These are phyloP conservation scores for Colletotrichum noveboracense DNA, from an alignment of 2,329 filamentous ascomycete genomes.

Conservation along the genomic window DNA sequence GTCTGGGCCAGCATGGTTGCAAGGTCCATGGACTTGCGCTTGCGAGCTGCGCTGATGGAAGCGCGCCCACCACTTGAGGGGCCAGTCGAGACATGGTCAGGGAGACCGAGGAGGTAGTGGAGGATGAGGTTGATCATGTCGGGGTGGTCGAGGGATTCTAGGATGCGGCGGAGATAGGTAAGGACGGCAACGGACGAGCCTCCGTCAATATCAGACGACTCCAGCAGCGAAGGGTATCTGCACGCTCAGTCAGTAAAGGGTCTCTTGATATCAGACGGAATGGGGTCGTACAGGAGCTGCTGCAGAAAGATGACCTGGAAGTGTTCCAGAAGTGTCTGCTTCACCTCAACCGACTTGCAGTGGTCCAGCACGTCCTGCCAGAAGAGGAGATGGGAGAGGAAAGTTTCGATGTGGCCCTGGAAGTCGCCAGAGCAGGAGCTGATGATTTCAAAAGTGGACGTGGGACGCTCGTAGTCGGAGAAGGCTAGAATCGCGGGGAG, in stretches of 20 bases:
- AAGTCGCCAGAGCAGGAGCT: constrained; percentile 78
- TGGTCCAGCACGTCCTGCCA: constrained; percentile 99
- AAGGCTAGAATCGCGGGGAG: constrained; percentile 85
- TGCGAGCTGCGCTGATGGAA: constrained; percentile 71
- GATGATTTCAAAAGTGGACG: constrained; percentile 73
- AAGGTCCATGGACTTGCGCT: constrained; percentile 88
- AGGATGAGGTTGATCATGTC: constrained; percentile 95
- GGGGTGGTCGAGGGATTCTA: constrained; percentile 90
- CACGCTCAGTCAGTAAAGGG: constrained; percentile 16
- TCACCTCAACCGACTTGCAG: constrained; percentile 89
- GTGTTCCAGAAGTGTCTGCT: constrained; percentile 91
- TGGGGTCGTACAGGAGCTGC: constrained; percentile 76
- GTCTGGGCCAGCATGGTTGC: constrained; percentile 75
- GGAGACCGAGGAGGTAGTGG: constrained; percentile 86
- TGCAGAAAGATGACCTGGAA: constrained; percentile 97
- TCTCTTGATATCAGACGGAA: background rate
- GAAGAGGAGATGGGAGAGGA: constrained; percentile 92
- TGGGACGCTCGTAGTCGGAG: constrained; percentile 83
- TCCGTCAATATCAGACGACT: constrained; percentile 96
- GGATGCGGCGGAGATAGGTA: constrained; percentile 88
- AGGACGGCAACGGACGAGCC: constrained; percentile 96
- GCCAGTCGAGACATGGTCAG: constrained; percentile 54
- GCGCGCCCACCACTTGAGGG: constrained; percentile 46
- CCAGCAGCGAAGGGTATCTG: constrained; percentile 92
- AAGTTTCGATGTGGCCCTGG: constrained; percentile 87